Conservation (phyloP, 495 filamentous ascomycete species). For the Penicillium diatomitis region DNA sequence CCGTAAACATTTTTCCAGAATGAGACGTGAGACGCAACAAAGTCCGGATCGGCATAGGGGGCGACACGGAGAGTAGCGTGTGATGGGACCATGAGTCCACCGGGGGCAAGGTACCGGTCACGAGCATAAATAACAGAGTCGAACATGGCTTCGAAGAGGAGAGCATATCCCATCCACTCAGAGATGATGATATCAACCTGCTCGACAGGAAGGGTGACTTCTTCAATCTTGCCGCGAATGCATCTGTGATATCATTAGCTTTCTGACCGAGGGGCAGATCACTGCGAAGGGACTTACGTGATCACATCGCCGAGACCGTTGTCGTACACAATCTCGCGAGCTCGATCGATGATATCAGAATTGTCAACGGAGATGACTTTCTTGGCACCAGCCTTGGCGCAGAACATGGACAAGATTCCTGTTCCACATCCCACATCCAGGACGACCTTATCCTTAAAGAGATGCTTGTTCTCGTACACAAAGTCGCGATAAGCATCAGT, state of each 20-base stretch:
- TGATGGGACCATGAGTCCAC: slow-evolving; percentile 81
- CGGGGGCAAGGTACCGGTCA: slow-evolving; percentile 69
- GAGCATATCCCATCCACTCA: slow-evolving; percentile 96
- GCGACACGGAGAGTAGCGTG: slow-evolving; percentile 81
- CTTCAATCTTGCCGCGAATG: slow-evolving; percentile 86
- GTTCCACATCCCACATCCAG: slow-evolving; percentile 92
- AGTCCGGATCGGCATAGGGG: slow-evolving; percentile 78
- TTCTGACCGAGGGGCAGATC: not conserved
- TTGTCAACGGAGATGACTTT: slow-evolving; percentile 91
- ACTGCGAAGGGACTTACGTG: slow-evolving; percentile 35
- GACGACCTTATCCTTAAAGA: slow-evolving; percentile 85
- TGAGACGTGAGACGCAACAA: slow-evolving; percentile 50
- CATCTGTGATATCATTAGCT: slow-evolving; percentile 29
- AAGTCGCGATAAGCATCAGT: slow-evolving; percentile 64
- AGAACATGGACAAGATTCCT: slow-evolving; percentile 91
- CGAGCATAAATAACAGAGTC: slow-evolving; percentile 86
- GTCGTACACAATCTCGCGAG: slow-evolving; percentile 70
- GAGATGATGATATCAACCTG: slow-evolving; percentile 93
- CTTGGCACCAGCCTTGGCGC: slow-evolving; percentile 79
- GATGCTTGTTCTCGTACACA: slow-evolving; percentile 72
- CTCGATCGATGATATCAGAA: slow-evolving; percentile 85
- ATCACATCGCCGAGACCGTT: slow-evolving; percentile 77
- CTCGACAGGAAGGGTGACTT: slow-evolving; percentile 67
- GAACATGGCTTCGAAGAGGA: slow-evolving; percentile 92
- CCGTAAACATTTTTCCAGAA: slow-evolving; percentile 65